Base-by-base conservation (phyloP, 176 grass and related monocot species). In the Dactylis glomerata region DNA sequence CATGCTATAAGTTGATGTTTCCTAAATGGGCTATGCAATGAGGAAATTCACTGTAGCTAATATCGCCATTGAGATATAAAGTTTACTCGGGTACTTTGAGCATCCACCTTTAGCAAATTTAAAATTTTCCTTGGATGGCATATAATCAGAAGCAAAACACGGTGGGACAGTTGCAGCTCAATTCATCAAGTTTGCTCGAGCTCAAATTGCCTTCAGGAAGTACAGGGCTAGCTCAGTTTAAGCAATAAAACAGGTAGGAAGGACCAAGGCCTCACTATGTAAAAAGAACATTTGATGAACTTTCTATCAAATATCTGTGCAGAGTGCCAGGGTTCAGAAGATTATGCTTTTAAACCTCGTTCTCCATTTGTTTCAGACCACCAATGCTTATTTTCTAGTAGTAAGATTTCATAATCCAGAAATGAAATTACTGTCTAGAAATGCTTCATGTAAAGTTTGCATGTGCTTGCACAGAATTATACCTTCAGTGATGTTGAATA, bases 401-500 rank as follows among this genome's bases (percentile, higher is more conserved):
- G 65, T 74, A 79, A 11, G 42, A 73, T 73, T 28, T 20, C 3
- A 19, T 74, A 79, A 47, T 3, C 68, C 3, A 5, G 15, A 49
- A 15, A 69, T 82, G 45, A 49, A 15, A 69, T 82, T 33, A 47
- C 45, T 67, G 45, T 34, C 75, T 54, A 19, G 34, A 87, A 65
- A 42, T 74, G 45, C 54, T 81, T 72, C 61, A 40, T 38, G 13
- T 73, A 73, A 85, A 79, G 22, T 49, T 45, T 62, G 20, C 64
- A 57, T 20, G 9, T 56, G 34, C 42, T 81, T 59, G 34, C 82
- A 37, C 37, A 52, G 46, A 33, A 79, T 24, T 22, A 7, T 87
- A 99, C 97, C 91, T 99, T 94, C 69, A 84, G 56, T 66, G 91
- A 85, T 27, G 86, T 12, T 34, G 88, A 91, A 82, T 89, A 94